Percentiles rank a stretch among this genome's conserved stretches.
Evolutionary conservation across 1,139 yeast genomes (phyloP).

Genomic region (Pichia sp.): DNA sequence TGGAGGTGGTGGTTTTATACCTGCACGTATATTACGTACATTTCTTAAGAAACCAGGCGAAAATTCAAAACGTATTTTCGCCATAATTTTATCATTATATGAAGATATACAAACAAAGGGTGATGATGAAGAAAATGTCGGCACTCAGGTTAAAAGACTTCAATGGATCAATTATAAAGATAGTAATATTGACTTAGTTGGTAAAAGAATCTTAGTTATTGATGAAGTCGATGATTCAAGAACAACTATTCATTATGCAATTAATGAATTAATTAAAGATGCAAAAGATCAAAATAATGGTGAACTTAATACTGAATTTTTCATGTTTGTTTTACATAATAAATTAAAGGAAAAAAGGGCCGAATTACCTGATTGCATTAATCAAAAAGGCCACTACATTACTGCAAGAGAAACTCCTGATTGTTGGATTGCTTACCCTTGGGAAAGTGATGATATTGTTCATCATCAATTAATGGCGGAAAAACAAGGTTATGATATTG

Average conservation of each 20-base stretch:
- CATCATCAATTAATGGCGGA: constrained; percentile 76
- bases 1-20: constrained; percentile 79
- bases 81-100: constrained; percentile 83
- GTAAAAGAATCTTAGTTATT: constrained; percentile 75
- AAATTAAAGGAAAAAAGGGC: constrained; percentile 87
- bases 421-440: constrained; percentile 95
- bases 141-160: constrained; percentile 83
- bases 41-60: constrained; percentile 81
- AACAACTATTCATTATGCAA: constrained; percentile 89
- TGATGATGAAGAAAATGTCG: constrained; percentile 55
- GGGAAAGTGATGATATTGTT: constrained; percentile 82
- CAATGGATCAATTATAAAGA: constrained; percentile 86
- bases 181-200: constrained; percentile 36
- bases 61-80: constrained; percentile 88
- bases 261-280: constrained; percentile 80
- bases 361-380: constrained; percentile 43
- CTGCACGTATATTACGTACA: constrained; percentile 90
- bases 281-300: constrained; percentile 48
- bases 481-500: constrained; percentile 56
- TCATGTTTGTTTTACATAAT: constrained; percentile 89
- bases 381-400: constrained; percentile 60
- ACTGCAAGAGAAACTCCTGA: constrained; percentile 92
- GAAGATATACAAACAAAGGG: constrained; percentile 69
- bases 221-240: constrained; percentile 96
- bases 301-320: constrained; percentile 60